Percentiles rank a stretch among this genome's conserved stretches.
Conservation (phyloP, 441 rosid genomes). For the Corymbia calophylla region DNA sequence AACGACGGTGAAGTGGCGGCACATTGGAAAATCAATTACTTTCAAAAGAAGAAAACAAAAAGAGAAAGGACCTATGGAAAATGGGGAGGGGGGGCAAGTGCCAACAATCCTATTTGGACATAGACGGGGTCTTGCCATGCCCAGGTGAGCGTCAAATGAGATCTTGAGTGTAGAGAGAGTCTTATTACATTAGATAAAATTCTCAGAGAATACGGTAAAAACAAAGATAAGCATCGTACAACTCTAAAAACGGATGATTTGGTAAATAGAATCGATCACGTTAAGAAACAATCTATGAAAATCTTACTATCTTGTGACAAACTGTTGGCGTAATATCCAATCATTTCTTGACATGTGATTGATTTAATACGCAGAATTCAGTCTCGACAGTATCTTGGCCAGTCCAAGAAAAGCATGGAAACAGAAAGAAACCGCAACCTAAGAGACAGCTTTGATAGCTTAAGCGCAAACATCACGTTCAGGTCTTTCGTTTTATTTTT, state of each 20-base stretch:
- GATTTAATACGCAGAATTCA: rapidly evolving
- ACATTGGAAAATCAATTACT: too few relatives aligned
- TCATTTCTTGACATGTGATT: background rate
- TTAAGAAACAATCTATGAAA: too few relatives aligned
- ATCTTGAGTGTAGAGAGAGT: background rate
- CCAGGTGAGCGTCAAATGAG: background rate
- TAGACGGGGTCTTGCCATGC: background rate
- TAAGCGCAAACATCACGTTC: background rate
- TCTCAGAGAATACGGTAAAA: background rate
- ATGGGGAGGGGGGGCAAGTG: background rate
- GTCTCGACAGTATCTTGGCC: background rate
- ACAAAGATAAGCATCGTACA: too few relatives aligned
- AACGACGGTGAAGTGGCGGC: too few relatives aligned
- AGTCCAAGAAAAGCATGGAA: background rate
- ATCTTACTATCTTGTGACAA: rapidly evolving
- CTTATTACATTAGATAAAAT: too few relatives aligned
- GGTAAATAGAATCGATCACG: background rate
- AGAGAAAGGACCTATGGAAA: too few relatives aligned
- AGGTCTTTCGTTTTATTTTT: background rate
- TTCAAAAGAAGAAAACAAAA: background rate
- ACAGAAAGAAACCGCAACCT: background rate
- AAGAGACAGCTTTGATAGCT: background rate
- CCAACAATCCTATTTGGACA: rapidly evolving
- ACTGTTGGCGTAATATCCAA: background rate
- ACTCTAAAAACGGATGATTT: rapidly evolving